A percentile compares a stretch with the other conserved stretches of the same genome.
These are phyloP conservation scores for Nannochloropsis salina DNA, from an alignment of 108 stramenopile genomes.

Conservation along the genomic window DNA sequence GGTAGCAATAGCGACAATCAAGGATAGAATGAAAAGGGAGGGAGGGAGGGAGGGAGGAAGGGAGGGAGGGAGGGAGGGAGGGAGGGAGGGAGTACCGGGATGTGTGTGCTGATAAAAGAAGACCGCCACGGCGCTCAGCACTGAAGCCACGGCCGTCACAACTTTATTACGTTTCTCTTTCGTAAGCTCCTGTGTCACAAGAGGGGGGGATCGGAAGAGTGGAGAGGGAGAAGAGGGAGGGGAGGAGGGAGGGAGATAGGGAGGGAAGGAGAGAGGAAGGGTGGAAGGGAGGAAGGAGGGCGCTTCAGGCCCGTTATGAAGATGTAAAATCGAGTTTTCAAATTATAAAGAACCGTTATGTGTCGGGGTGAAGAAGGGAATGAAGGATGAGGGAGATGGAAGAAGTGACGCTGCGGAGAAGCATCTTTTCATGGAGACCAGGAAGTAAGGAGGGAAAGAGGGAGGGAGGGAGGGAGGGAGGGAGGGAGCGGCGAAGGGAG, in stretches of 20 bases:
- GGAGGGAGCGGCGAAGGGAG: neutral
- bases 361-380: neutral
- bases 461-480: constrained; percentile 2
- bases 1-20: neutral
- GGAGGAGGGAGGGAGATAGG: constrained; percentile 18
- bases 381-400: neutral
- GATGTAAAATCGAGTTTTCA: neutral
- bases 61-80: neutral
- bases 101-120: constrained; percentile 44
- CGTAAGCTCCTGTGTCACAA: neutral
- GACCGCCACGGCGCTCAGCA: constrained; percentile 28
- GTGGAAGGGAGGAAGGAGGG: neutral
- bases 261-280: neutral
- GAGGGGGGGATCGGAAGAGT: neutral
- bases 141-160: constrained; percentile 36
- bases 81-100: constrained; percentile 21
- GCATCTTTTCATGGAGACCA: no score
- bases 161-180: constrained; percentile 31
- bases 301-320: neutral
- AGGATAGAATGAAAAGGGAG: neutral
- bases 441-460: neutral
- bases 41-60: neutral
- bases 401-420: neutral
- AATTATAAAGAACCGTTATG: no score
- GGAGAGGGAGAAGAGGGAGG: neutral